These are phyloP conservation scores for Wickerhamiella domercqiae DNA, from an alignment of 805 yeast genomes.

Conservation along the genomic window DNA sequence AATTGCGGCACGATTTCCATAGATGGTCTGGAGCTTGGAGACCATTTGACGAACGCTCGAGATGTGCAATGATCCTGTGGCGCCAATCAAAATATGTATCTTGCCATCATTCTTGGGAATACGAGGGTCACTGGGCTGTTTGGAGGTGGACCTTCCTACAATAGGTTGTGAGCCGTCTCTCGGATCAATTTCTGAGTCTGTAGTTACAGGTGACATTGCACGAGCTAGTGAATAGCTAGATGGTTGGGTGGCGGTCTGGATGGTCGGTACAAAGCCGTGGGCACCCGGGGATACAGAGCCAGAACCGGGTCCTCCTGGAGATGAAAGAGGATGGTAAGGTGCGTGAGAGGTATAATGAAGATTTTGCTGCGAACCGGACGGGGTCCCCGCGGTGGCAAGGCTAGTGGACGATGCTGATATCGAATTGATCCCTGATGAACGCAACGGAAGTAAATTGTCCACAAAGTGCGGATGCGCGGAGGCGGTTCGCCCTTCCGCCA, in stretches of 20 bases:
- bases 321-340: not conserved
- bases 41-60: conserved; percentile 65
- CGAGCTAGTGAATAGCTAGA: not conserved
- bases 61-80: conserved; percentile 79
- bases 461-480: conserved; percentile 18
- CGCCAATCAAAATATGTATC: conserved; percentile 70
- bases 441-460: conserved; percentile 12
- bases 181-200: conserved; percentile 1
- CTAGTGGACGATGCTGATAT: not conserved
- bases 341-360: not conserved
- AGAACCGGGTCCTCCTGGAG: not conserved
- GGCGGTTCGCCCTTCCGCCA: conserved; percentile 7
- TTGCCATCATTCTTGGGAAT: conserved; percentile 75
- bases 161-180: not conserved
- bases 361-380: not conserved
- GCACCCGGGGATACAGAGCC: not conserved
- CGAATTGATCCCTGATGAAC: not conserved
- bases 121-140: conserved; percentile 36
- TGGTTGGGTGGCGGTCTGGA: not conserved
- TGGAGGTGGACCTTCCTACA: conserved; percentile 12
- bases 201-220: not conserved
- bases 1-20: conserved; percentile 64
- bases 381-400: not conserved
- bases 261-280: no score
- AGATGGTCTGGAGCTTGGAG: conserved; percentile 65